Base-by-base conservation (phyloP, 1,284 basidiomycete species). In the Boletellus dicymbophilus region DNA sequence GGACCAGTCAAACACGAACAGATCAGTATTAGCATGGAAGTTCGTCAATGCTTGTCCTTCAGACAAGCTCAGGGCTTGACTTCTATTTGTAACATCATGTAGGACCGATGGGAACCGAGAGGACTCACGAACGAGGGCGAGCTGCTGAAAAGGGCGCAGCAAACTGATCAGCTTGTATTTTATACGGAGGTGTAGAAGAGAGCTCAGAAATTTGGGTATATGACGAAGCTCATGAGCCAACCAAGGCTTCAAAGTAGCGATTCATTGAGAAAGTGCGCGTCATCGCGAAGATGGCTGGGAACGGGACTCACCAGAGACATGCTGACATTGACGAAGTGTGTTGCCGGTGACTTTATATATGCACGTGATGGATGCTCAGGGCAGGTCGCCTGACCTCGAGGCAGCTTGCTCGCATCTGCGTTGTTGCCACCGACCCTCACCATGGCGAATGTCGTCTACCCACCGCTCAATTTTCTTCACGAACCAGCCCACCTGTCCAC, bases 131-230 rank as follows among this genome's bases (percentile, higher is more conserved):
- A 18, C 16, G 18, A 33, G 31, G 4, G n/a, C 16, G n/a, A n/a
- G 15, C 31, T 33, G 31, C 13, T n/a, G n/a, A n/a, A n/a, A n/a
- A n/a, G 1, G 15, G 31, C 16, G 15, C 31, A 33, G 21, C 12
- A 16, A 33, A 1, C 4, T 1, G 0, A 51, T 65, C 27, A 66
- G 60, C 44, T 36, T 25, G 7, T 1, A 21, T 36, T 16, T 13
- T 52, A 34, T 27, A 39, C 46, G 40, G 23, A 47, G 25, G 55
- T 27, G 34, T 25, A 37, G 27, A 49, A 47, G 23, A 43, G 69
- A 60, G 72, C 76, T 90, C 88, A 72, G 88, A 89, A 90, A 90
- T 90, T 90, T 90, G 88, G 88, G 88, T 90, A 90, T 90, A 79
- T 76, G 68, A 75, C 62, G 63, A 67, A 64, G 67, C 73, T 90